Base-by-base conservation (phyloP, 306 rosid genomes). In the Hippophae tibetana region DNA sequence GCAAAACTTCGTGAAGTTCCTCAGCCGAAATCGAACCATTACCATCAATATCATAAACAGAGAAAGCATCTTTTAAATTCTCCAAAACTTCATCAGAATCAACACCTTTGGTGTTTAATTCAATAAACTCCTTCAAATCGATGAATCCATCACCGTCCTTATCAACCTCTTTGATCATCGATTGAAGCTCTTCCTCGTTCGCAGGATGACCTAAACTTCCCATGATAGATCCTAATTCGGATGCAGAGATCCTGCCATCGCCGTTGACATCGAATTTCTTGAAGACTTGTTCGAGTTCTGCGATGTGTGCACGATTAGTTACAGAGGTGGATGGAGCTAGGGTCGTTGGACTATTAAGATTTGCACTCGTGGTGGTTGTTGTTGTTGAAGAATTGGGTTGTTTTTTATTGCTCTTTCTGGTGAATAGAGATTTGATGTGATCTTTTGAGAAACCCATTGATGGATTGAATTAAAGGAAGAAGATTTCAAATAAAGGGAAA, bases 11-110 rank as follows among this genome's bases (percentile, higher is more conserved):
- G 51, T 80, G 71, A 5, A 92, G 76, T 49, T 92, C 99, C 78
- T 92, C 99, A 1, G 85, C 99, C 1, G 96, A 67, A 23, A 92
- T 92, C n/a, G 82, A 72, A 0, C 99, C 99, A 54, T 92, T 86
- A 1, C 87, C 86, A 53, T 92, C 95, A 11, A 88, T 73, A 45
- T 92, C 99, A 70, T 85, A 92, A 1, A 92, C 93, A 0, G 86
- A 62, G 78, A 92, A 92, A 0, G 99, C 99, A 13, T 78, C 99
- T 62, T 79, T 86, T 13, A 92, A 76, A 53, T 82, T 92, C 78
- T 71, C 85, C 44, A 92, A 6, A 4, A 74, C 83, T 84, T 92
- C 99, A 3, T 66, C 74, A 9, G 90, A 76, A 70, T 88, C 96
- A 5, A 92, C 74, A 26, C 86, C 99, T 41, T 83, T 80, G 18